A percentile compares a stretch with the other conserved stretches of the same genome.
phyloP scores from a whole-genome alignment of 352 stramenopile species.

The Phytophthora ramorum region DNA sequence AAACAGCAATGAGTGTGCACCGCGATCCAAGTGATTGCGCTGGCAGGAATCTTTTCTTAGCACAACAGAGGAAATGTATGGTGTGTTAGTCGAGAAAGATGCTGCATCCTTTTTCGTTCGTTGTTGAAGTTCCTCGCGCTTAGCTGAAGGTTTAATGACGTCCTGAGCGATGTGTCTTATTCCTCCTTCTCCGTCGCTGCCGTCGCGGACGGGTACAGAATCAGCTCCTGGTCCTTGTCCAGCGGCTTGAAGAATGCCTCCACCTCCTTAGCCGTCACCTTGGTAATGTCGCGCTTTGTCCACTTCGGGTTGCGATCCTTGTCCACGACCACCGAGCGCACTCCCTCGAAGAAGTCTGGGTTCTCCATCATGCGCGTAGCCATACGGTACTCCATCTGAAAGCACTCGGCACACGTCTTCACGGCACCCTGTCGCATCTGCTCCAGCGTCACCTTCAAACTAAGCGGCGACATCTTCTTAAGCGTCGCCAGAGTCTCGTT shows the following conservation, averaged over 20 bases:
- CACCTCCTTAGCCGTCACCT: slow-evolving; percentile 76
- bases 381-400: slow-evolving; percentile 96
- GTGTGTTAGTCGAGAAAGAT: slow-evolving; percentile 30
- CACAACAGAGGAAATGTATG: slow-evolving; percentile 25
- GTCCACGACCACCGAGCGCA: slow-evolving; percentile 96
- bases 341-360: slow-evolving; percentile 97
- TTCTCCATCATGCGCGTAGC: slow-evolving; percentile 88
- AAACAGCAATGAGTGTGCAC: slow-evolving; percentile 16
- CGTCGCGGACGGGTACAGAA: slow-evolving; percentile 65
- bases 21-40: background rate
- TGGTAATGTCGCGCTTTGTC: slow-evolving; percentile 65
- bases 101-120: slow-evolving; percentile 29
- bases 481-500: slow-evolving; percentile 85
- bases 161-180: slow-evolving; percentile 34
- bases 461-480: slow-evolving; percentile 92
- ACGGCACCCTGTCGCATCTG: slow-evolving; percentile 91
- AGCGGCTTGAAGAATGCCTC: slow-evolving; percentile 84
- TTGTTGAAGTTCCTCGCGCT: slow-evolving; percentile 39
- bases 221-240: slow-evolving; percentile 76
- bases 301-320: slow-evolving; percentile 96
- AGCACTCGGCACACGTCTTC: slow-evolving; percentile 89
- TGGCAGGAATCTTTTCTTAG: slow-evolving; percentile 27
- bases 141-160: slow-evolving; percentile 29
- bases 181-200: slow-evolving; percentile 39
- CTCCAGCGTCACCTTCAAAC: slow-evolving; percentile 94